Conservation (phyloP, 345 rosid species). For the Jatropha curcas region DNA sequence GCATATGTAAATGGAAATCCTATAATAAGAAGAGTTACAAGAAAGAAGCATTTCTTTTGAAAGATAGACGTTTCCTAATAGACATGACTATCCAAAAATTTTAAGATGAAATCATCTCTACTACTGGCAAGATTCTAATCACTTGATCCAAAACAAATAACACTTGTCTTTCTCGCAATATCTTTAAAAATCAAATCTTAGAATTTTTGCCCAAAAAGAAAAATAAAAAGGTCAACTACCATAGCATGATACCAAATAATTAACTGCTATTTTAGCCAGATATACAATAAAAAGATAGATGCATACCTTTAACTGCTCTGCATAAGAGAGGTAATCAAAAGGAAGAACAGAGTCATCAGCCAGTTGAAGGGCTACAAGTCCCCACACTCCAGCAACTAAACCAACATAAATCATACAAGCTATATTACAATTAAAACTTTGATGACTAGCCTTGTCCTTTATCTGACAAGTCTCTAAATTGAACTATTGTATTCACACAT, state of each 20-base stretch:
- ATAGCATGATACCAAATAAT: background rate
- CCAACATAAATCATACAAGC: constrained; percentile 12
- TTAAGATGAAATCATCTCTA: background rate
- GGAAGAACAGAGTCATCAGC: constrained; percentile 82
- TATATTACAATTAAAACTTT: constrained; percentile 1
- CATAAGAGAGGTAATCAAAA: constrained; percentile 70
- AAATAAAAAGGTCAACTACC: background rate
- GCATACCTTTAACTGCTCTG: constrained; percentile 55
- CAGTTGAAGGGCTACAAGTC: constrained; percentile 71
- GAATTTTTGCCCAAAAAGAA: background rate
- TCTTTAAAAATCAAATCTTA: background rate
- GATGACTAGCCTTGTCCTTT: background rate
- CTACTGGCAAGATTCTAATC: background rate
- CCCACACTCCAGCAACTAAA: constrained; percentile 89
- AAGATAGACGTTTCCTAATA: background rate
- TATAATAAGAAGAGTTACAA: background rate
- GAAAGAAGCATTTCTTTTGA: background rate
- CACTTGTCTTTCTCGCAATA: too few relatives aligned
- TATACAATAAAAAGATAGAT: constrained; percentile 3
- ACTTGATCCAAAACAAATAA: background rate
- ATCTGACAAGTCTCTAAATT: background rate
- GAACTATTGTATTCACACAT: background rate
- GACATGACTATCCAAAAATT: background rate
- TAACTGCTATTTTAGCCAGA: background rate
- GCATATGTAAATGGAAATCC: too few relatives aligned